Evolutionary conservation across 2,329 filamentous ascomycete genomes (phyloP), one percentile per base, ranked within the genome.

Genomic region (Ascochyta clinopodiicola): DNA sequence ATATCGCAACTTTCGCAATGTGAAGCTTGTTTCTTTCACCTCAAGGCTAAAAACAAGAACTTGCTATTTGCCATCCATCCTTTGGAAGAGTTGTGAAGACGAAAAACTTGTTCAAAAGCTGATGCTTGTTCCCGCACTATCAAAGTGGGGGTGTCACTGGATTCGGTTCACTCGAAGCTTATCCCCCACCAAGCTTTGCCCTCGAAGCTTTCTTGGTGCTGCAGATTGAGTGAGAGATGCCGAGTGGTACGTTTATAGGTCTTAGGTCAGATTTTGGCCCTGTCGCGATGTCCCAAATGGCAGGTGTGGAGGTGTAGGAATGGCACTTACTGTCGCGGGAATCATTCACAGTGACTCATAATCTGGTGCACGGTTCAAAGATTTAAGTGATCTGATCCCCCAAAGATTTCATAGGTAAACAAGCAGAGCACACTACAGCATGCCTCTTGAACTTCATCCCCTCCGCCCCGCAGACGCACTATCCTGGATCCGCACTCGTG

Each of bases 401-500:
- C 17, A 13, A n/a, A 22, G 2, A 3, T 3, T 8, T 42, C 15
- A 13, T 25, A 27, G 36, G 4, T 8, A 6, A 35, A 21, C n/a
- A 19, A 19, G 29, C 15, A 40, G 13, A 42, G 19, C 10, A 21
- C 29, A 43, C 15, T 15, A 54, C 42, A 39, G 44, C 27, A 74
- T 74, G 70, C 64, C 69, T 6, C 57, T 72, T 2, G 44, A 60
- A 42, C 53, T 73, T 1, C 50, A 36, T 12, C 66, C 64, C 6
- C 64, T 72, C 25, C 64, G 62, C 10, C 9, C 52, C 1, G 32
- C 37, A 3, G 70, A 74, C 51, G 56, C 64, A 8, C 44, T 71
- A 7, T 64, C 68, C 0, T 73, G 70, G 69, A 66, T 65, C 24
- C 68, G 67, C 31, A 66, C 71, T 38, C 66, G 71, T 22, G 37